Base-by-base conservation (phyloP, 208 protist genomes). In the Leishmania arabica region DNA sequence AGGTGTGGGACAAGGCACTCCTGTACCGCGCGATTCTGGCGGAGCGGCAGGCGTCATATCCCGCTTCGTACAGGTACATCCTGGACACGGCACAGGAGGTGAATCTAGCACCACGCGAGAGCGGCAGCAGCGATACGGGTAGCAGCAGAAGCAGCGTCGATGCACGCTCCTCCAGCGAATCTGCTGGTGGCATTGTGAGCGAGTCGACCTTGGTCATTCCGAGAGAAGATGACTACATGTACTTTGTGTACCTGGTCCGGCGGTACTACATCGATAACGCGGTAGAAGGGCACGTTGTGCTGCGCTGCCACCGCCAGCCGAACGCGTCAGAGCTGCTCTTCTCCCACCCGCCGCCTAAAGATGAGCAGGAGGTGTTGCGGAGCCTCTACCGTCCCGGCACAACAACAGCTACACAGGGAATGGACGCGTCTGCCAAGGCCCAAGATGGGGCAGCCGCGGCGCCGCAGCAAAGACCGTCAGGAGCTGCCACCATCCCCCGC, bases 1-100 rank as follows among this genome's bases (percentile, higher is more conserved):
- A 89, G 74, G 83, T 97, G 31, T 97, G 94, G 92, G 94, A 96
- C 79, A 95, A 95, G 85, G 94, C 94, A 15, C 85, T 97, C 54
- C 79, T 96, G 27, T 97, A 96, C 78, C 88, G 91, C 40, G 94
- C 94, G 27, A 93, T 97, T 77, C 74, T 97, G 3, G 66, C 74
- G 2, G 90, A 97, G 86, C 88, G 92, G 42, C 88, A 86, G 37
- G 79, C 79, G 0, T 92, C 90, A 17, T 97, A 97, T 82, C 94
- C 94, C 51, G 34, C 60, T 17, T 80, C 84, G 13, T 96, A 95
- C 77, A 78, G 82, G 37, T 95, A 96, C 85, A 94, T 97, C 56
- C 90, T 96, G 51, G 77, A 90, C 5, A 78, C 83, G 5, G 90
- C 90, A 0, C 85, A 92, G 2, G 78, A 79, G 42, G 90, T 88